Base-by-base conservation (phyloP, 2,329 filamentous ascomycete species). In the Nigrospora sphaerica region DNA sequence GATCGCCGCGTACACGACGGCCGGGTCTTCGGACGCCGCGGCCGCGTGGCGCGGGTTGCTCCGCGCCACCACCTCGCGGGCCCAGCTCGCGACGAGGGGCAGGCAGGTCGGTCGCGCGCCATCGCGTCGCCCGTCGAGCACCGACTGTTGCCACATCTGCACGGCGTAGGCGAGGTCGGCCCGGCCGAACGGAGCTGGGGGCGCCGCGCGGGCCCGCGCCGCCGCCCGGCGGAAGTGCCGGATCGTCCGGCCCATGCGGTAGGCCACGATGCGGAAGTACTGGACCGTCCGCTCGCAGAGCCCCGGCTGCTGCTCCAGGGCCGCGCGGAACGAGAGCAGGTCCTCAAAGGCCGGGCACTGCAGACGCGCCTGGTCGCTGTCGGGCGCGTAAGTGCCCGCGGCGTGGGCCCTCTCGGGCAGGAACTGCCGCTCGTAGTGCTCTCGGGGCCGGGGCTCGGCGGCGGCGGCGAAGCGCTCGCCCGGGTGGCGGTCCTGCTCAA, bases 201-300 rank as follows among this genome's bases (percentile, higher is more conserved):
- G 39, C 2, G 16, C 23, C 32, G 36, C 28, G 12, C 19, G 19
- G 16, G 37, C 14, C 19, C 32, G 32, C 7, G 49, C 48, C 39
- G 49, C 52, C 33, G 61, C 54, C n/a, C 48, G 35, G 4, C 53
- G 34, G 16, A 49, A 54, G 35, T 62, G 55, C 14, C 52, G 48
- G 41, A 64, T 49, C 13, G 66, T 69, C 39, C 54, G 52, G 23
- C 70, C 70, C 47, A 72, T 60, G 35, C 70, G 67, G 49, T 61
- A 71, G 18, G 62, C 66, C 17, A 70, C 53, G 19, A 63, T 58
- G 44, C 60, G 59, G 46, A 64, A 57, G 49, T 63, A 63, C 28
- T 59, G 57, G 7, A 36, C 48, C 7, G 55, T 61, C 42, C 36
- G 59, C 46, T 56, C 59, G 12, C 54, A 54, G 4, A 56, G 50